Evolutionary conservation across 1,284 basidiomycete genomes (phyloP), one percentile per base, ranked within the genome.

Genomic region (Tilletiopsis washingtonensis): DNA sequence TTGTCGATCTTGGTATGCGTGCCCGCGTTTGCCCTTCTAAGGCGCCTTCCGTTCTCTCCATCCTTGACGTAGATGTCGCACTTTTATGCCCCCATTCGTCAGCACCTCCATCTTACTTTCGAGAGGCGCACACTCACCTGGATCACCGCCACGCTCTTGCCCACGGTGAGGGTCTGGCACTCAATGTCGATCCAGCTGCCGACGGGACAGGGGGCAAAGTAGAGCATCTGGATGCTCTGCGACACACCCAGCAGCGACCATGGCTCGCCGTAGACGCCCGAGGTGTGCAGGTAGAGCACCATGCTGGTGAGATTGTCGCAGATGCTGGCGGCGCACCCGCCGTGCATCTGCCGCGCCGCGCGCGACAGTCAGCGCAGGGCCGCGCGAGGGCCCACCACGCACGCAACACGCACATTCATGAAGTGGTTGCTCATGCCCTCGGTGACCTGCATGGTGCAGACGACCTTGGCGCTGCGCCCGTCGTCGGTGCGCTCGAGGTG

Each of bases 221-320:
- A 71, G 32, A 67, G 43, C 15, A 68, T 56, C n/a, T 51, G 59
- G 40, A 71, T 54, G 42, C 62, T 61, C 38, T 67, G 62, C 40
- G 67, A 62, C 11, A 71, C 65, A 41, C 69, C 69, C n/a, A 67
- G 56, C 54, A 60, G 59, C 26, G 57, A 51, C 69, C 69, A 71
- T 0, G 65, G 65, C 19, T 55, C 48, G 44, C 43, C 27, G 52
- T 42, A 2, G 54, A 49, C 48, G n/a, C 61, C 62, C 4, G 56
- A 51, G 3, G 60, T 58, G 42, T 68, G 65, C 24, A 62, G 48
- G 9, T 49, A 57, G 34, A 60, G 29, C 29, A n/a, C n/a, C n/a
- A n/a, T n/a, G n/a, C n/a, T n/a, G n/a, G n/a, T n/a, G n/a, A n/a
- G n/a, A n/a, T n/a, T n/a, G n/a, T n/a, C n/a, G n/a, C n/a, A n/a